Conservation (phyloP, 2,329 filamentous ascomycete genomes). For the Fusarium anguioides region DNA sequence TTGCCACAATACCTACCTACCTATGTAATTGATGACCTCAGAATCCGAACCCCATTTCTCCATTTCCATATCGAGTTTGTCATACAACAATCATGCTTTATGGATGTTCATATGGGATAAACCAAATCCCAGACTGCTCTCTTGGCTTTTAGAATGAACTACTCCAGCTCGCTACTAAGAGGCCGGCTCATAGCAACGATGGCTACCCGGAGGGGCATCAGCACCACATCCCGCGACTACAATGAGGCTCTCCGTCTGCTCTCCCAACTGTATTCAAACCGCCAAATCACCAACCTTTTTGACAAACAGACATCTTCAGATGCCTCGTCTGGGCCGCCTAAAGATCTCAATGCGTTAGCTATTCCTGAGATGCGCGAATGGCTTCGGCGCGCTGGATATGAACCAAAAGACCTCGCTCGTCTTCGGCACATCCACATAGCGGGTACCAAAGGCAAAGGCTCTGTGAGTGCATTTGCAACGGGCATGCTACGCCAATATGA, state of each 20-base stretch:
- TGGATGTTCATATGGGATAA: not conserved
- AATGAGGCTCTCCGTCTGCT: constrained; percentile 79
- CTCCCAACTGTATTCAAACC: constrained; percentile 83
- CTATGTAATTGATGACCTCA: not conserved
- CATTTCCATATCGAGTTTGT: not conserved
- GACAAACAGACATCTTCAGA: constrained; percentile 44
- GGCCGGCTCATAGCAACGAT: constrained; percentile 4
- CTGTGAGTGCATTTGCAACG: constrained; percentile 85
- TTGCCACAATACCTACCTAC: not conserved
- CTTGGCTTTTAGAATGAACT: constrained; percentile 1
- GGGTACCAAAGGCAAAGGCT: constrained; percentile 95
- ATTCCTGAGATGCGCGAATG: constrained; percentile 86
- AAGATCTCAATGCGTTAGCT: constrained; percentile 74
- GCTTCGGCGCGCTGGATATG: constrained; percentile 79
- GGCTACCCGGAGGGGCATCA: constrained; percentile 14
- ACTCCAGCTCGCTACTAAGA: not conserved
- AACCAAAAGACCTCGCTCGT: constrained; percentile 57
- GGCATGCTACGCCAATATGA: constrained; percentile 71
- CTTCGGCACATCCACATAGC: constrained; percentile 80
- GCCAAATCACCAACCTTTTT: constrained; percentile 68
- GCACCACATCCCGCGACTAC: constrained; percentile 55
- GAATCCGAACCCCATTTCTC: not conserved
- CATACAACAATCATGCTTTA: no score
- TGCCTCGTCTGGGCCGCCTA: constrained; percentile 55
- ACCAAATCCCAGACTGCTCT: not conserved